Percentiles rank a stretch among this genome's conserved stretches.
Conservation (phyloP, 768 basidiomycete genomes). For the Pleurotus cornucopiae region DNA sequence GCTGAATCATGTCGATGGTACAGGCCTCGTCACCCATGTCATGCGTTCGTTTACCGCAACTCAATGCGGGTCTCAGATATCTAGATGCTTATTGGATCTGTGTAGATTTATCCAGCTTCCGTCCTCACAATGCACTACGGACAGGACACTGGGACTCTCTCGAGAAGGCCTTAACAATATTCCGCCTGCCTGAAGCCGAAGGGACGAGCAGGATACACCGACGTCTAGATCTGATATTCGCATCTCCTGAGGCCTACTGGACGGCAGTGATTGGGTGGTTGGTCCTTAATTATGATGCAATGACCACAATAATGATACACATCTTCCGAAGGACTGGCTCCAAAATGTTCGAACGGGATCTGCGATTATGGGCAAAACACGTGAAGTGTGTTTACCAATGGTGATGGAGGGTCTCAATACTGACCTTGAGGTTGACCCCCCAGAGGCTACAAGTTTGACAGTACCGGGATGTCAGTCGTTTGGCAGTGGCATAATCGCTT, state of each 20-base stretch:
- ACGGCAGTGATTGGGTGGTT: slow-evolving; percentile 89
- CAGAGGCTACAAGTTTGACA: slow-evolving; percentile 83
- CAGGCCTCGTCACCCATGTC: slow-evolving; percentile 77
- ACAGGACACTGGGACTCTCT: slow-evolving; percentile 74
- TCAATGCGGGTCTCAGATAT: background rate
- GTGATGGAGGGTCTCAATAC: background rate
- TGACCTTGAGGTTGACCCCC: background rate
- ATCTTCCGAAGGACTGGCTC: slow-evolving; percentile 66
- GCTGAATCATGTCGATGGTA: slow-evolving; percentile 1
- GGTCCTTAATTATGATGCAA: slow-evolving; percentile 10
- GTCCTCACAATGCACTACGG: slow-evolving; percentile 46
- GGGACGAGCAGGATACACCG: slow-evolving; percentile 44
- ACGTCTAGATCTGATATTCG: slow-evolving; percentile 82
- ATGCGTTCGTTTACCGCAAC: slow-evolving; percentile 46
- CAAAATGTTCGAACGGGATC: slow-evolving; percentile 84
- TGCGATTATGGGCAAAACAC: slow-evolving; percentile 70
- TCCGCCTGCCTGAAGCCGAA: slow-evolving; percentile 46
- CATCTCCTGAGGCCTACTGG: slow-evolving; percentile 75
- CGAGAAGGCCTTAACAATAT: slow-evolving; percentile 82
- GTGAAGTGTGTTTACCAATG: slow-evolving; percentile 38
- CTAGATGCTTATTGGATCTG: background rate
- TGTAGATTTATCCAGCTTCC: slow-evolving; percentile 60
- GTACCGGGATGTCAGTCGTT: slow-evolving; percentile 66
- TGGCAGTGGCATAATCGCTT: background rate
- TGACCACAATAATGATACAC: background rate